These are phyloP conservation scores for Cladosporium sp. DNA, from an alignment of 2,329 filamentous ascomycete species.

Conservation along the genomic window DNA sequence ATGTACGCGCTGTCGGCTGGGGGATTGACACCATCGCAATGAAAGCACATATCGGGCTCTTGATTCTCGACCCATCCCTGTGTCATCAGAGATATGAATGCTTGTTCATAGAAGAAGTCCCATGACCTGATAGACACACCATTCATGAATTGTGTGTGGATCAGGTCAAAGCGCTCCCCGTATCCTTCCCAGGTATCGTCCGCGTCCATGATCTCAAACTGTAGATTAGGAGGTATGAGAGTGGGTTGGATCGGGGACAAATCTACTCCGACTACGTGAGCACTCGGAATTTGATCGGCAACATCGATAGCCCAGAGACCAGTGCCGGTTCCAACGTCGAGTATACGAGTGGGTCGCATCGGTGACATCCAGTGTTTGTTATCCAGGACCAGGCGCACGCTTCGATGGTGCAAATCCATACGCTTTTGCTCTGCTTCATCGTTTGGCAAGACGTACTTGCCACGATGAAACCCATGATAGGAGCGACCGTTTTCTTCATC, in stretches of 20 bases:
- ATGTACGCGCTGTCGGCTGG: slow-evolving; percentile 24
- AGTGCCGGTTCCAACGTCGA: slow-evolving; percentile 28
- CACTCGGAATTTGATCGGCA: slow-evolving; percentile 28
- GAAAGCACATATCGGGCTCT: slow-evolving; percentile 34
- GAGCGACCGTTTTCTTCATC: slow-evolving; percentile 27
- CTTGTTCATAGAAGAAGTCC: slow-evolving; percentile 29
- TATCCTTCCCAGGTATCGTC: slow-evolving; percentile 26
- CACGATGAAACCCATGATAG: slow-evolving; percentile 26
- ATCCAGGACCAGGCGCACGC: slow-evolving; percentile 21
- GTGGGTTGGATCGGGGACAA: slow-evolving; percentile 32
- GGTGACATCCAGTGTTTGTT: slow-evolving; percentile 23
- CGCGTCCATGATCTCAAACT: slow-evolving; percentile 29
- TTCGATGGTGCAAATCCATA: slow-evolving; percentile 28
- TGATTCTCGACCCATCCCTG: slow-evolving; percentile 44
- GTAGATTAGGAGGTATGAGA: slow-evolving; percentile 28
- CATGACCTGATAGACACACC: slow-evolving; percentile 32
- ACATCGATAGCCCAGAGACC: slow-evolving; percentile 39
- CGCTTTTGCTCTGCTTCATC: slow-evolving; percentile 29
- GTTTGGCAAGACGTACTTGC: slow-evolving; percentile 32
- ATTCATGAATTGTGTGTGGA: slow-evolving; percentile 31
- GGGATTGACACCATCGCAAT: slow-evolving; percentile 37
- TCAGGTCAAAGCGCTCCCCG: slow-evolving; percentile 30
- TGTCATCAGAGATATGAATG: slow-evolving; percentile 29
- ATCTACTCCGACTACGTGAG: slow-evolving; percentile 30
- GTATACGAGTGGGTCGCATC: slow-evolving; percentile 18